These are phyloP conservation scores for Aegilops sharonensis DNA, from an alignment of 176 grass and related monocot species.

Conservation along the genomic window DNA sequence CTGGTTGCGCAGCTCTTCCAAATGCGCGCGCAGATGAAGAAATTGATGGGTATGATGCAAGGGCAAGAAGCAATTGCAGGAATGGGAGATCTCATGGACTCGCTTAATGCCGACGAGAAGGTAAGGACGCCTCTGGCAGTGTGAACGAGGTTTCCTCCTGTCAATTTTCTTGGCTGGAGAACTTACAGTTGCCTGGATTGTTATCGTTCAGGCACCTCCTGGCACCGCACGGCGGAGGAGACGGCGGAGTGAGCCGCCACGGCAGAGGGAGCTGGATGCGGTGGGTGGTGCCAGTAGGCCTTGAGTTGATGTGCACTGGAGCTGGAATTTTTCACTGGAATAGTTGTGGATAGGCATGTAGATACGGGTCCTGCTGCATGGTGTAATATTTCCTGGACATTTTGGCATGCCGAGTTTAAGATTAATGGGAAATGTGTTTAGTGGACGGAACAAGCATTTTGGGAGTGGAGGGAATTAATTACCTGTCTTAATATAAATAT, in stretches of 20 bases:
- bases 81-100: constrained; percentile 49
- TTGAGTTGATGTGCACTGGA: constrained; percentile 26
- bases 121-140: not conserved
- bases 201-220: constrained; percentile 43
- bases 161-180: not conserved
- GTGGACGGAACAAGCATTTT: not conserved
- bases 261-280: constrained; percentile 38
- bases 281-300: constrained; percentile 18
- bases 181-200: not conserved
- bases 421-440: not conserved
- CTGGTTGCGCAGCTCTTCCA: constrained; percentile 86
- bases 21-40: constrained; percentile 80
- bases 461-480: not conserved
- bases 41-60: constrained; percentile 47
- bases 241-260: not conserved
- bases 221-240: constrained; percentile 51
- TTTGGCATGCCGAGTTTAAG: not conserved
- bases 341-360: not conserved
- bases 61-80: constrained; percentile 50
- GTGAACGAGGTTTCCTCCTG: not conserved
- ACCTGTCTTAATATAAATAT: no score
- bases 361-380: not conserved
- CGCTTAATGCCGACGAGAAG: constrained; percentile 46
- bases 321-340: not conserved
- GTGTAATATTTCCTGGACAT: not conserved